Conservation (phyloP, 257 asterid genomes). For the Solanum pennellii region DNA sequence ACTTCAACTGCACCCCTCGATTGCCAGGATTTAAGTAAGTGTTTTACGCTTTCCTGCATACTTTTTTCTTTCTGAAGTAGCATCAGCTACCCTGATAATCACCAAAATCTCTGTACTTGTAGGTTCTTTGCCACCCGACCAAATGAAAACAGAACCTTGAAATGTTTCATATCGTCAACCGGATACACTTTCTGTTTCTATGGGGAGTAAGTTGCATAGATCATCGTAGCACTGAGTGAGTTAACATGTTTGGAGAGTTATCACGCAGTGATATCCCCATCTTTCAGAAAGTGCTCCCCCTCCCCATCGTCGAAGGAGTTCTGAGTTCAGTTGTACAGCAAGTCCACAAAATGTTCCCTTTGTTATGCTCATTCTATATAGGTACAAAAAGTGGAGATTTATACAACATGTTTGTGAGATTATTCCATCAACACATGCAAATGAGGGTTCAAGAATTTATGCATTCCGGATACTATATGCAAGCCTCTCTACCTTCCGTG, state of each 20-base stretch:
- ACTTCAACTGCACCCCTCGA: conserved; percentile 30
- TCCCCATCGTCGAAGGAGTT: not conserved
- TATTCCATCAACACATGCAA: not conserved
- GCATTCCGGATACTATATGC: not conserved
- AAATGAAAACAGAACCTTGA: not conserved
- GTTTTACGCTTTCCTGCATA: not conserved
- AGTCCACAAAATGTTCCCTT: not conserved
- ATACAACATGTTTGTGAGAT: not conserved
- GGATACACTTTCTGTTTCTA: not conserved
- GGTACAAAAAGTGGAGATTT: not conserved
- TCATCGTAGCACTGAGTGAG: not conserved
- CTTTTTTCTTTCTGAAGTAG: not conserved
- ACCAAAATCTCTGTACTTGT: not conserved
- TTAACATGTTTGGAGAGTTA: not conserved
- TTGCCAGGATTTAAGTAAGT: conserved; percentile 41
- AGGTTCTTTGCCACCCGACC: not conserved
- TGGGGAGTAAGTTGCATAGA: not conserved
- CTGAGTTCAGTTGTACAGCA: not conserved
- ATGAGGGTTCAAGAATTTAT: not conserved
- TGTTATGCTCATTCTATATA: not conserved
- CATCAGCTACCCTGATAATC: not conserved
- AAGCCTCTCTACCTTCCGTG: not conserved
- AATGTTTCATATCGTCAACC: not conserved
- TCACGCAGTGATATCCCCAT: not conserved
- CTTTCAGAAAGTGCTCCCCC: not conserved